Conservation (phyloP, 305 asterid species). For the Fraxinus dipetala region DNA sequence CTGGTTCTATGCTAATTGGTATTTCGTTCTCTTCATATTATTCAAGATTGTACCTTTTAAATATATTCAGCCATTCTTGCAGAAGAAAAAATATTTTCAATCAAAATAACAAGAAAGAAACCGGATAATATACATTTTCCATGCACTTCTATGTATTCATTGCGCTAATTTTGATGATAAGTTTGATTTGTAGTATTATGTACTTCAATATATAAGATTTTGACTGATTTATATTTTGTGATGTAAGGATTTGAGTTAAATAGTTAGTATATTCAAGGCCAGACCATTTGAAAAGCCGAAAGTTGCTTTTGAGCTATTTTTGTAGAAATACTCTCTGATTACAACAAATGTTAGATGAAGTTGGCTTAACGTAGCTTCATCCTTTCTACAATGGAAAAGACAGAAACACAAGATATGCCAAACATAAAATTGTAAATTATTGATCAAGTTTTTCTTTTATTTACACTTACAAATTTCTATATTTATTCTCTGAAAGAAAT, state of each 20-base stretch:
- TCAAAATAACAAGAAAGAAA: background rate
- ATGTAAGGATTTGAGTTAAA: background rate
- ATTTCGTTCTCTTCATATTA: background rate
- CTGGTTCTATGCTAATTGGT: background rate
- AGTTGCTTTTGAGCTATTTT: background rate
- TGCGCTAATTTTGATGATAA: background rate
- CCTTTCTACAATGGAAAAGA: background rate
- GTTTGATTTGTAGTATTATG: background rate
- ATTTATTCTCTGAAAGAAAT: background rate
- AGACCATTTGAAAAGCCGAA: background rate
- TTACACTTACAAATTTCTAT: background rate
- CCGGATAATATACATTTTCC: background rate
- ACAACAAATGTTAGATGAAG: background rate
- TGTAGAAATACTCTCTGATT: background rate
- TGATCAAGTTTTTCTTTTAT: background rate
- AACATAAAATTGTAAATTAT: background rate
- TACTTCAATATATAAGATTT: background rate
- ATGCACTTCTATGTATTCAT: background rate
- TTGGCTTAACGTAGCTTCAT: background rate
- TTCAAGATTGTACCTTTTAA: background rate
- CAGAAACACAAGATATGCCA: background rate
- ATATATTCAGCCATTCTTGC: background rate
- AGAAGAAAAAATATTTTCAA: background rate
- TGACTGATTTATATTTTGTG: background rate
- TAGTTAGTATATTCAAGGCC: background rate